These are phyloP conservation scores for Diaporthe velutina DNA, from an alignment of 2,329 filamentous ascomycete genomes.

Conservation along the genomic window DNA sequence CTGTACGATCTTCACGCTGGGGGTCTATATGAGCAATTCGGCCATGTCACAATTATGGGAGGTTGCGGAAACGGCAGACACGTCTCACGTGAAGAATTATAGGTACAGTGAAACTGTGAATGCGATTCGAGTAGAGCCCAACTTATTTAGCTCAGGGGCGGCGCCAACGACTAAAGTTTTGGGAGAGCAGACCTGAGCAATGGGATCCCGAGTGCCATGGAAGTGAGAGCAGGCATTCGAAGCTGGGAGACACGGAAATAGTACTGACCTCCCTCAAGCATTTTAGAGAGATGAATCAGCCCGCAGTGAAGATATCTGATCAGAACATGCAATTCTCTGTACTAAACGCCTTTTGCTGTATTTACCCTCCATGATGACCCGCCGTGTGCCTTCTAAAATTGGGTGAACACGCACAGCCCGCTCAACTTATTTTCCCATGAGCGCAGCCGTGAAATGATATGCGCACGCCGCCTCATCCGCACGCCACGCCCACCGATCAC, in stretches of 20 bases:
- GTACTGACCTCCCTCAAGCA: not conserved
- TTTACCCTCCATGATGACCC: conserved; percentile 8
- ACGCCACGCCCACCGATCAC: conserved; percentile 21
- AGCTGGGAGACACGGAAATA: not conserved
- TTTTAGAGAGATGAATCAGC: not conserved
- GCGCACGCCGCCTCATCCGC: not conserved
- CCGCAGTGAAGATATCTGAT: not conserved
- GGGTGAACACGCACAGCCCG: conserved; percentile 19
- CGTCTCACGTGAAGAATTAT: not conserved
- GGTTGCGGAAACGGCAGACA: not conserved
- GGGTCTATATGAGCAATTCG: too few relatives aligned
- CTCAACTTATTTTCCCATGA: not conserved
- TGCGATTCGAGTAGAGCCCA: not conserved
- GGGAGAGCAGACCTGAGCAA: too few relatives aligned
- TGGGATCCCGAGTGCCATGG: not conserved
- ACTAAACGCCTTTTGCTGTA: conserved; percentile 16
- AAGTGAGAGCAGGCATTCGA: not conserved
- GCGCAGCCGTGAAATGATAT: not conserved
- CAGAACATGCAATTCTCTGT: conserved; percentile 27
- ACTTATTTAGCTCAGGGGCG: not conserved
- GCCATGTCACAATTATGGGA: not conserved
- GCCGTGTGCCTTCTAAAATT: conserved; percentile 35
- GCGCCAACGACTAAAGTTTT: not conserved
- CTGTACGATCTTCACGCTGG: not conserved
- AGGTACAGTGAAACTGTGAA: not conserved